A percentile compares a stretch with the other conserved stretches of the same genome.
Conservation (phyloP, 768 basidiomycete species). For the Boletus edulis region DNA sequence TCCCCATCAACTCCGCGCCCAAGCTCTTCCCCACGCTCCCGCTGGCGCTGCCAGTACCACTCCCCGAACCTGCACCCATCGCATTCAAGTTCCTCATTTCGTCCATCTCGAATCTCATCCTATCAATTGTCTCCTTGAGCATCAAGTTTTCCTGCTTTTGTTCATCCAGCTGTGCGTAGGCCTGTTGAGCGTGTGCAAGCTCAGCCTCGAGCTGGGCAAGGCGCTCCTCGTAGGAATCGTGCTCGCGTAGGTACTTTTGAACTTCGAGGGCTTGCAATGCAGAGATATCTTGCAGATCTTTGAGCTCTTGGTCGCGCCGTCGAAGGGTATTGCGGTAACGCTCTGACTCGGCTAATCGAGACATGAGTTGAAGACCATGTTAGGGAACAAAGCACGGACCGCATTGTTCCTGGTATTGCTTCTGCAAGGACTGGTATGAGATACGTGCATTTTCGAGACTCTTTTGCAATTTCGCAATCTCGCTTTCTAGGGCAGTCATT, state of each 20-base stretch:
- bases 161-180: constrained; percentile 74
- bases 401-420: constrained; percentile 88
- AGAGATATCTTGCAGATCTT: constrained; percentile 57
- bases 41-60: constrained; percentile 46
- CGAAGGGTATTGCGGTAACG: constrained; percentile 73
- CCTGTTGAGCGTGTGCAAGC: constrained; percentile 63
- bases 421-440: constrained; percentile 75
- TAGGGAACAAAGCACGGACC: constrained; percentile 42
- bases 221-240: constrained; percentile 68
- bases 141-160: constrained; percentile 94
- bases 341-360: constrained; percentile 64
- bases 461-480: constrained; percentile 74
- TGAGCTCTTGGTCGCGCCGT: constrained; percentile 70
- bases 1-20: constrained; percentile 68
- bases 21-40: constrained; percentile 70
- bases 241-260: constrained; percentile 64
- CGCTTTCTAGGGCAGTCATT: constrained; percentile 70
- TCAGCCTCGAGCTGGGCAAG: constrained; percentile 71
- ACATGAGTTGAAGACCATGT: background rate
- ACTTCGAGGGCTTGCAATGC: constrained; percentile 64
- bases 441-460: constrained; percentile 69
- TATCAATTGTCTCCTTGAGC: constrained; percentile 94
- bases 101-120: constrained; percentile 92
- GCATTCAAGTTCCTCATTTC: constrained; percentile 64
- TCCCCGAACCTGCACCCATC: constrained; percentile 37